Evolutionary conservation across 2,329 filamentous ascomycete species (phyloP).

Genomic region (Fusarium torreyae): DNA sequence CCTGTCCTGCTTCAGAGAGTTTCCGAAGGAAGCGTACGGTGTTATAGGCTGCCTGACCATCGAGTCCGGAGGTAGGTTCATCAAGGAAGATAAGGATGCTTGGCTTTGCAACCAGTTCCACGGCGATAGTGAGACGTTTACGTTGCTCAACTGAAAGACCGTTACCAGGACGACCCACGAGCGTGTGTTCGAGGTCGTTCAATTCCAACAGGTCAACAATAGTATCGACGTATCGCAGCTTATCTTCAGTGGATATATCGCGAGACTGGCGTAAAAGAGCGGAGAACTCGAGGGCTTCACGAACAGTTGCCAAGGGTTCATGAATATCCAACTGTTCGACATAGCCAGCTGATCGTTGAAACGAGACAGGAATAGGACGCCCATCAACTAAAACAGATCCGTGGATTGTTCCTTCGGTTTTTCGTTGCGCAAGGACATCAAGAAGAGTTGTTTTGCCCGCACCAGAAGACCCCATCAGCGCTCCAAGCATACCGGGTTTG

Average conservation of each 20-base stretch:
- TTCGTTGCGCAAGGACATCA: constrained; percentile 84
- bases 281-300: constrained; percentile 82
- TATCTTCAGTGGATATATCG: constrained; percentile 74
- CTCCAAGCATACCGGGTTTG: constrained; percentile 83
- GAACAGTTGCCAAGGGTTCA: constrained; percentile 78
- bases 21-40: constrained; percentile 78
- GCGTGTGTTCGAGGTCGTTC: constrained; percentile 62
- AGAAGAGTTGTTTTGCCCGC: constrained; percentile 90
- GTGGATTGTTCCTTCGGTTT: constrained; percentile 81
- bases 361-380: constrained; percentile 77
- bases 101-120: constrained; percentile 73
- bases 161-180: constrained; percentile 66
- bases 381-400: constrained; percentile 85
- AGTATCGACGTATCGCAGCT: constrained; percentile 82
- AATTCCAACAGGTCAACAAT: constrained; percentile 77
- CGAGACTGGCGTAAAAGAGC: constrained; percentile 80
- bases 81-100: constrained; percentile 73
- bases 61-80: constrained; percentile 75
- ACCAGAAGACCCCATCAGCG: constrained; percentile 84
- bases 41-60: constrained; percentile 77
- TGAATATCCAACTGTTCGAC: constrained; percentile 88
- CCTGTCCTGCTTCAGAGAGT: constrained; percentile 75
- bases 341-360: constrained; percentile 85
- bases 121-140: constrained; percentile 71
- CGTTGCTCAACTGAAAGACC: constrained; percentile 67